Conservation (phyloP, 805 yeast species). For the Zygoascus ofunaensis region DNA sequence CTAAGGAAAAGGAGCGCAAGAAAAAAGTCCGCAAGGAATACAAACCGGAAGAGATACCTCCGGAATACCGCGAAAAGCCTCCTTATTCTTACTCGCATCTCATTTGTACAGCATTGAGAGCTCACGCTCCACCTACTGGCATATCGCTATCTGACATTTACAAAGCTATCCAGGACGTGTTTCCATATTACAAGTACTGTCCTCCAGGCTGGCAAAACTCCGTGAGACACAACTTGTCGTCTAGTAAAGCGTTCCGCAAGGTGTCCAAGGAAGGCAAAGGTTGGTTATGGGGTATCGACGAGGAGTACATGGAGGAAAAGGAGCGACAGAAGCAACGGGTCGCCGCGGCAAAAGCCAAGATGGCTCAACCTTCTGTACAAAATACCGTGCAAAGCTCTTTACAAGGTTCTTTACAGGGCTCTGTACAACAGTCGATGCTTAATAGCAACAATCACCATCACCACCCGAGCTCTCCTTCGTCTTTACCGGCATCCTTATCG, state of each 20-base stretch:
- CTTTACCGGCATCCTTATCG: neutral
- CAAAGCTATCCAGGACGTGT: slow-evolving; percentile 74
- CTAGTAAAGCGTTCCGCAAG: slow-evolving; percentile 76
- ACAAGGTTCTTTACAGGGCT: neutral
- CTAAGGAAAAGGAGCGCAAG: slow-evolving; percentile 25
- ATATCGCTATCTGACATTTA: slow-evolving; percentile 79
- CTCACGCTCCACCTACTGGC: slow-evolving; percentile 58
- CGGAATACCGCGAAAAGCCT: slow-evolving; percentile 78
- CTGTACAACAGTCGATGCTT: neutral
- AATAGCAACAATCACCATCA: slow-evolving; percentile 1
- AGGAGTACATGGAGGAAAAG: slow-evolving; percentile 70
- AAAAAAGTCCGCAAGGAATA: slow-evolving; percentile 49
- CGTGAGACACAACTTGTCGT: slow-evolving; percentile 79
- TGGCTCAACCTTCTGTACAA: slow-evolving; percentile 12
- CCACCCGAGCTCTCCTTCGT: slow-evolving; percentile 9
- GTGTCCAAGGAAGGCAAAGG: slow-evolving; percentile 85
- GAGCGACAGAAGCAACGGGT: slow-evolving; percentile 59
- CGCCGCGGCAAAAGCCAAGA: slow-evolving; percentile 20
- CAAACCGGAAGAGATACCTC: slow-evolving; percentile 78
- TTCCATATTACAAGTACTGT: slow-evolving; percentile 87
- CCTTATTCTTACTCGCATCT: slow-evolving; percentile 69
- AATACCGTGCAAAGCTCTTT: slow-evolving; percentile 9
- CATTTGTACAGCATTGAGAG: slow-evolving; percentile 68
- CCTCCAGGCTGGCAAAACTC: slow-evolving; percentile 98
- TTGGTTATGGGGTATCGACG: slow-evolving; percentile 92